A percentile compares a stretch with the other conserved stretches of the same genome.
phyloP scores from a whole-genome alignment of 2,329 filamentous ascomycete species.

The Alternaria sp. region DNA sequence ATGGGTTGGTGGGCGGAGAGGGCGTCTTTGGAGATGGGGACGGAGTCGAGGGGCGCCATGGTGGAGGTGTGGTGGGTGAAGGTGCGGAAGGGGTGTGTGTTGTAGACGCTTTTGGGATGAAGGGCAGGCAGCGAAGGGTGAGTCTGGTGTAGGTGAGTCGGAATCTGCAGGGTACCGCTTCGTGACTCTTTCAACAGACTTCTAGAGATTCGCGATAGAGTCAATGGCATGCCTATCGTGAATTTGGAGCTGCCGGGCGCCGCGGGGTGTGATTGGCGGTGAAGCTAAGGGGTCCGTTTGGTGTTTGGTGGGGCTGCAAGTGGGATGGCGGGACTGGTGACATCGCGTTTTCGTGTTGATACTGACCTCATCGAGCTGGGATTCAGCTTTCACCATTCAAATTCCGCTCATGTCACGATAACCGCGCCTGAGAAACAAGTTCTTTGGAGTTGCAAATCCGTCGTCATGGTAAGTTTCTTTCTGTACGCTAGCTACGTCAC shows the following conservation, averaged over 20 bases:
- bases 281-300: conserved; percentile 25
- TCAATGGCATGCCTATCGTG: conserved; percentile 40
- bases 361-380: conserved; percentile 39
- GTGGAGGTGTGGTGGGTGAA: conserved; percentile 25
- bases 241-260: conserved; percentile 17
- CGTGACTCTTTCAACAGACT: conserved; percentile 19
- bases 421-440: not conserved
- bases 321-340: conserved; percentile 37
- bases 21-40: conserved; percentile 30
- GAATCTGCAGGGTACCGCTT: conserved; percentile 5
- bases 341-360: conserved; percentile 44
- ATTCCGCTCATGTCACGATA: conserved; percentile 10
- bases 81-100: conserved; percentile 10
- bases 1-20: conserved; percentile 60
- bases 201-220: conserved; percentile 23
- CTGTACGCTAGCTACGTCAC: not conserved
- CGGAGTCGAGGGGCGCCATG: conserved; percentile 38
- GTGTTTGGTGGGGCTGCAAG: conserved; percentile 36
- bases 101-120: conserved; percentile 7
- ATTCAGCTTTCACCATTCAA: conserved; percentile 3
- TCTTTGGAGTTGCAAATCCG: conserved; percentile 4
- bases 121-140: conserved; percentile 12
- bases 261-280: conserved; percentile 45
- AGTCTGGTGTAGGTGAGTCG: conserved; percentile 11
- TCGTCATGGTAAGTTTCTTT: conserved; percentile 12